Evolutionary conservation across 176 grass and related monocot genomes (phyloP), one percentile per base, ranked within the genome.

Genomic region (Oryza brachyantha): DNA sequence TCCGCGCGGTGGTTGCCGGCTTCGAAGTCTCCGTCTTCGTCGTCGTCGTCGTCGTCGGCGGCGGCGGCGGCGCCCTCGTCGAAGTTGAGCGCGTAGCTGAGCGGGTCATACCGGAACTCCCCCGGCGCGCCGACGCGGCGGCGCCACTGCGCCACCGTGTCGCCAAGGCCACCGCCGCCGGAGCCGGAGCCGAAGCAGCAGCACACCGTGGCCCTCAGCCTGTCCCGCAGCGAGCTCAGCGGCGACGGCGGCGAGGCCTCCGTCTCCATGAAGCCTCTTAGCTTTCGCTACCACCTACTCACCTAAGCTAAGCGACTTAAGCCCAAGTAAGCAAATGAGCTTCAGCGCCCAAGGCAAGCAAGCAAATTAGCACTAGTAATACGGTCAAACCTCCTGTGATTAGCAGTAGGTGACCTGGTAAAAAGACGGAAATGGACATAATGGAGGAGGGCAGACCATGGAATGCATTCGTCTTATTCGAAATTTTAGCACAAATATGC

Each of bases 1-100:
- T 66, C 80, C 42, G 55, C 84, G 27, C 13, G 61, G 26, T 45
- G 45, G 41, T 55, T 70, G 32, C 25, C 34, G 31, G 34, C 71
- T 6, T 43, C 78, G 36, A 14, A 38, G 1, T 61, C 83, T 0
- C 60, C 79, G 0, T 83, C 63, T 0, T 32, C 85, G 3, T 60
- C 88, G 24, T 16, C 72, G 12, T 29, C 65, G 40, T 11, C 39
- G 3, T 48, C 45, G 24, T 45, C 78, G 62, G 48, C 77, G 35
- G 70, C 14, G 21, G 45, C 78, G 62, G 48, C 77, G 35, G 70
- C 14, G 21, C 91, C 91, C 2, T 87, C 75, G 68, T 97, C 94
- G 72, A 94, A 97, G 83, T 97, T 97, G 59, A 88, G 91, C 28
- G 91, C 88, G 75, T 93, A 93, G 87, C 94, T 97, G 66, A 97